Percentiles rank a stretch among this genome's conserved stretches.
Evolutionary conservation across 208 protist genomes (phyloP).

Genomic region (Leishmania amazonensis): DNA sequence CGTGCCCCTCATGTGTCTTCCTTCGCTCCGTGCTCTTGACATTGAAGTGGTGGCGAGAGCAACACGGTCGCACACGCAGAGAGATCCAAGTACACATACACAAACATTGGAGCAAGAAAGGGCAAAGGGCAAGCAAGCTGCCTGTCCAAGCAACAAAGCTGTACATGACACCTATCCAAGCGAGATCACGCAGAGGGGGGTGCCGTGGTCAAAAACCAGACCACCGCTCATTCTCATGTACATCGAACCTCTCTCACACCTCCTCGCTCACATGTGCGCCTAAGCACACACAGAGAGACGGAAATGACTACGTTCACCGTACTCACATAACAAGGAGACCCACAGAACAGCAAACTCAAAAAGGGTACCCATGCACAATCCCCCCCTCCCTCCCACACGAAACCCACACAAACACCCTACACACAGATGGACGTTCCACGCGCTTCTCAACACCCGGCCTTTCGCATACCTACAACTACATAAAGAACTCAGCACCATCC

Average conservation of each 20-base stretch:
- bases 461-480: background rate
- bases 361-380: too few species aligned
- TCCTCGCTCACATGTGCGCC: background rate
- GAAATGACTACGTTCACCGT: background rate
- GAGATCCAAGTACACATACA: background rate
- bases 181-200: background rate
- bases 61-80: background rate
- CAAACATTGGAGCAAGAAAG: background rate
- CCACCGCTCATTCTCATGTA: background rate
- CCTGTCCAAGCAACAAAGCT: background rate
- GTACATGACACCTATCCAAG: background rate
- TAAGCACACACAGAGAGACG: background rate
- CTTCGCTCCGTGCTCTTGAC: background rate
- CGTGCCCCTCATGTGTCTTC: background rate
- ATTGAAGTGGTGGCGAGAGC: background rate
- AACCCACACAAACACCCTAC: background rate
- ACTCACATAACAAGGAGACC: background rate
- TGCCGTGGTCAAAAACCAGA: background rate
- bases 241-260: background rate
- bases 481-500: constrained; percentile 58
- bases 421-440: background rate
- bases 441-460: background rate
- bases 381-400: too few species aligned
- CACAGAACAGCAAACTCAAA: too few species aligned
- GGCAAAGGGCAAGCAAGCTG: background rate